Percentiles rank a stretch among this genome's conserved stretches.
phyloP scores from a whole-genome alignment of 1,284 basidiomycete species.

The Vanrija sp. region DNA sequence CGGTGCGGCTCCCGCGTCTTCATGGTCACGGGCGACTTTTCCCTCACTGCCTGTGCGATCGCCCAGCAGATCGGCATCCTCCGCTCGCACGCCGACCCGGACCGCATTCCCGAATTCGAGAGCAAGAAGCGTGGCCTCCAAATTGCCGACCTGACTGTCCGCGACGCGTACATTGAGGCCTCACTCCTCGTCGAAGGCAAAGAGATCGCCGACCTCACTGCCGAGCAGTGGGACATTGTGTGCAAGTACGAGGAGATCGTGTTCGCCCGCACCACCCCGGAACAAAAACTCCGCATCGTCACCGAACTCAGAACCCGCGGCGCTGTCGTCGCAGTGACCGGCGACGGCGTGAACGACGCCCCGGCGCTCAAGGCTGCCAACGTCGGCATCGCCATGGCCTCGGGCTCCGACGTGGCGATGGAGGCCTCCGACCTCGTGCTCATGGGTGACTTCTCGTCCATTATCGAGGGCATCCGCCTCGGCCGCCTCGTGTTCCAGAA shows the following conservation, averaged over 20 bases:
- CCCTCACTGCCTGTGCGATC: constrained; percentile 54
- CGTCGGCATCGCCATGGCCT: constrained; percentile 53
- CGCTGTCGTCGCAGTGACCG: constrained; percentile 58
- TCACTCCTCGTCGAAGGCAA: constrained; percentile 57
- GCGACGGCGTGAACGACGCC: constrained; percentile 69
- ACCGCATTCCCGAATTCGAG: constrained; percentile 24
- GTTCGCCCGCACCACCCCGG: constrained; percentile 68
- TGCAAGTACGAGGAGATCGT: constrained; percentile 63
- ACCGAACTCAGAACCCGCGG: constrained; percentile 58
- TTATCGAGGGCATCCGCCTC: constrained; percentile 52
- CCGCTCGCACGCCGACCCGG: constrained; percentile 51
- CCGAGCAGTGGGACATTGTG: constrained; percentile 54
- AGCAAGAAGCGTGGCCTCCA: constrained; percentile 22
- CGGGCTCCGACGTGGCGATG: constrained; percentile 50
- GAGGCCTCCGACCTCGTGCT: constrained; percentile 49
- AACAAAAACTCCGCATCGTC: constrained; percentile 69
- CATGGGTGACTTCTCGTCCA: constrained; percentile 45
- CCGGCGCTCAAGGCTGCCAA: constrained; percentile 56
- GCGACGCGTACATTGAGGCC: not conserved
- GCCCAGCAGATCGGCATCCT: constrained; percentile 60
- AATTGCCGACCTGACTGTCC: constrained; percentile 4
- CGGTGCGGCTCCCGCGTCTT: constrained; percentile 62
- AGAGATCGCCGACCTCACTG: constrained; percentile 54
- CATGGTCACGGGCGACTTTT: constrained; percentile 66
- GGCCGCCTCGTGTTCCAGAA: constrained; percentile 67